phyloP scores from a whole-genome alignment of 108 stramenopile genomes.

The Conticribra weissflogii region DNA sequence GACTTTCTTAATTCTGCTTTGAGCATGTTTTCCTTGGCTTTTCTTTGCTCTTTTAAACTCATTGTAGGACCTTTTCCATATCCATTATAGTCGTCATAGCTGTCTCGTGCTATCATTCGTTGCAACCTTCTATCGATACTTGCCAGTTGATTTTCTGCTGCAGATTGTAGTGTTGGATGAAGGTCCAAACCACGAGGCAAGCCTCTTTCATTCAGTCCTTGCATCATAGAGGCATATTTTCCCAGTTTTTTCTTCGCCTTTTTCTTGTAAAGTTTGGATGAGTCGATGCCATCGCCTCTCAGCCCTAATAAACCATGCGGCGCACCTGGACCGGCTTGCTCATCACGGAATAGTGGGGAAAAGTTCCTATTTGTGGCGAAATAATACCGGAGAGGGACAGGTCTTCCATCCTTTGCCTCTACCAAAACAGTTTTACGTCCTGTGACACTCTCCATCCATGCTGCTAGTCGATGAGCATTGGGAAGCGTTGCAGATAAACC shows the following conservation, averaged over 20 bases:
- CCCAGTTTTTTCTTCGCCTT: conserved; percentile 24
- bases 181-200: conserved; percentile 71
- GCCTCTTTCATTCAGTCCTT: conserved; percentile 22
- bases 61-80: conserved; percentile 43
- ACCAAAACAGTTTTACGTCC: conserved; percentile 79
- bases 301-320: conserved; percentile 74
- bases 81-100: conserved; percentile 31
- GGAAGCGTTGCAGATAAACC: conserved; percentile 91
- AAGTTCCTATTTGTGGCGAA: conserved; percentile 81
- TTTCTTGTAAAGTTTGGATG: conserved; percentile 25
- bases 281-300: conserved; percentile 63
- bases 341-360: conserved; percentile 77
- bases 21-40: conserved; percentile 67
- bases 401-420: conserved; percentile 79
- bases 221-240: background rate
- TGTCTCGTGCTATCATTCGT: conserved; percentile 44
- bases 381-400: conserved; percentile 92
- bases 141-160: conserved; percentile 52
- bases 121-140: conserved; percentile 68
- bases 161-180: conserved; percentile 60
- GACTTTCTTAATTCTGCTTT: conserved; percentile 73
- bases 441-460: conserved; percentile 84
- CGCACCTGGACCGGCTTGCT: conserved; percentile 81
- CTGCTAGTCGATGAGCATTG: conserved; percentile 70
- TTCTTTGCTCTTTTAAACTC: conserved; percentile 58